A percentile compares a stretch with the other conserved stretches of the same genome.
Evolutionary conservation across 129 eudicot genomes (phyloP).

Genomic region (Tagetes patula): DNA sequence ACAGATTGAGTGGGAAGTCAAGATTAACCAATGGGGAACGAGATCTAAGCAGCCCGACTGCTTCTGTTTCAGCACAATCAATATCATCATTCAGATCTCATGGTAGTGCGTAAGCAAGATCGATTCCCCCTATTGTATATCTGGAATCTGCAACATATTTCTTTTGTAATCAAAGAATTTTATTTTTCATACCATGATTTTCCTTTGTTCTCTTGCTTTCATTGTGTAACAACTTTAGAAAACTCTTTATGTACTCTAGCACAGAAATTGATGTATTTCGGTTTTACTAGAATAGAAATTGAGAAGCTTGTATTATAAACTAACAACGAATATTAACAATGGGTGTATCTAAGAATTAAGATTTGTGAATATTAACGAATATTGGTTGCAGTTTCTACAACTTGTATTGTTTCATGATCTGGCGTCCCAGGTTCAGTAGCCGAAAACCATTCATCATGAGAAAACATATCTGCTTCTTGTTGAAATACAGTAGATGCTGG

Average conservation of each 20-base stretch:
- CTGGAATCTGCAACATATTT: slow-evolving; percentile 19
- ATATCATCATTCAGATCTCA: slow-evolving; percentile 87
- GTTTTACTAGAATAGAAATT: slow-evolving; percentile 1
- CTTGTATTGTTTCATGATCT: slow-evolving; percentile 13
- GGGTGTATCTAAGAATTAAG: background rate
- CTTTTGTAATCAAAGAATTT: slow-evolving; percentile 40
- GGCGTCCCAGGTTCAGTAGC: slow-evolving; percentile 24
- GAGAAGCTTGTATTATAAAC: slow-evolving; percentile 5
- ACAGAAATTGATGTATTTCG: slow-evolving; percentile 15
- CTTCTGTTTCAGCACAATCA: slow-evolving; percentile 94
- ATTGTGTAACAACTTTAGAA: background rate
- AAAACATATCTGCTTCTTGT: slow-evolving; percentile 17
- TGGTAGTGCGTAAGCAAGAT: slow-evolving; percentile 62
- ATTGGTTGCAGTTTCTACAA: background rate
- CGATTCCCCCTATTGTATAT: slow-evolving; percentile 28
- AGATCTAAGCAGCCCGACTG: slow-evolving; percentile 88
- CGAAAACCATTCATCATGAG: slow-evolving; percentile 18
- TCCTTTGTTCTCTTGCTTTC: slow-evolving; percentile 1
- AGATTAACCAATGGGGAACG: slow-evolving; percentile 69
- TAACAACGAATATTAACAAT: background rate
- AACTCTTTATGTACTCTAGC: slow-evolving; percentile 24
- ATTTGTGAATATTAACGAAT: background rate
- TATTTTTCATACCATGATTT: slow-evolving; percentile 15
- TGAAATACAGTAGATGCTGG: slow-evolving; percentile 1
- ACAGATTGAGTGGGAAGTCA: slow-evolving; percentile 78